Evolutionary conservation across 148 eudicot species (phyloP), one percentile per base, ranked within the genome.

Genomic region (Cornus kousa): DNA sequence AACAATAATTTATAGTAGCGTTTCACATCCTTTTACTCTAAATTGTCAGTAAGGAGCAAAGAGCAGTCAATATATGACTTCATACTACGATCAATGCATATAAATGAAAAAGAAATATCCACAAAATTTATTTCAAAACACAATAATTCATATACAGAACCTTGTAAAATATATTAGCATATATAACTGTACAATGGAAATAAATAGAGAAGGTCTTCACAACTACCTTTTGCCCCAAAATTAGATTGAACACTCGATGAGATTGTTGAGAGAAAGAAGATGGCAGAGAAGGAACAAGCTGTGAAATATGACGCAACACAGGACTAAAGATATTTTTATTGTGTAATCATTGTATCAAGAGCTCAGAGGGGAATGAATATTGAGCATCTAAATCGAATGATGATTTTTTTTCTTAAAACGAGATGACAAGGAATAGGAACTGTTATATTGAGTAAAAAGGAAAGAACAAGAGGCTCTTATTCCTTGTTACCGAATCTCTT

Each of bases 401-500:
- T 83, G 82, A 81, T 74, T 84, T 80, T 73, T 73, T 50, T 5
- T 5, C 82, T 80, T 81, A 83, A 85, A 83, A 85, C 77, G 80
- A 79, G 78, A 78, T 64, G 80, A 53, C 73, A 85, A 76, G 81
- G 83, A 85, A 80, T 81, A 77, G 62, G 81, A 85, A 76, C 71
- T 71, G 78, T 82, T 79, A 87, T 82, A 84, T 77, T 81, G 83
- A 85, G 82, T 85, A 83, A 72, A 78, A 85, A 82, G 73, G 87
- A 86, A 81, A 87, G 83, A 82, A 88, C 92, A 87, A 84, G 88
- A 89, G 89, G 77, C 72, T 86, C 83, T 93, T 90, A 96, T 87
- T 92, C 97, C 95, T 91, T 92, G 97, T 92, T 96, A 89, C 94
- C 97, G 80, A 89, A 96, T 94, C 86, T 91, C 90, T 87, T 86